Conservation (phyloP, 2,329 filamentous ascomycete species). For the Colletotrichum acutatum region DNA sequence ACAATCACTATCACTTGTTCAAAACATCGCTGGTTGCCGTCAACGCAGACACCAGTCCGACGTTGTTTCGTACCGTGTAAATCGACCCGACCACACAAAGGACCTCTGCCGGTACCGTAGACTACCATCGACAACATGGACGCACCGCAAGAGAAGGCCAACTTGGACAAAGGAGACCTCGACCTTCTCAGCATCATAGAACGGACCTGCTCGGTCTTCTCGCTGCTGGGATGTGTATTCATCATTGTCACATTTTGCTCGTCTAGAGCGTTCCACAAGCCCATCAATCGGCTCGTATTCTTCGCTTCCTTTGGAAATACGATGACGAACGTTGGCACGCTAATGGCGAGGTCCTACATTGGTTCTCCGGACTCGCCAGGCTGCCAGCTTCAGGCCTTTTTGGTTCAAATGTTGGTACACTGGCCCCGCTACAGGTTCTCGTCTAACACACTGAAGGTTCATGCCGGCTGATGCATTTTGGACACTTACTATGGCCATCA, state of each 20-base stretch:
- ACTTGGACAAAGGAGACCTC: slow-evolving; percentile 51
- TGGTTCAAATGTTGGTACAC: slow-evolving; percentile 80
- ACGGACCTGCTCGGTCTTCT: slow-evolving; percentile 76
- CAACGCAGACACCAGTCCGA: neutral
- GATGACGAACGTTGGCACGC: slow-evolving; percentile 78
- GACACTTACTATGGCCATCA: slow-evolving; percentile 85
- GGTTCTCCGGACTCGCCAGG: slow-evolving; percentile 57
- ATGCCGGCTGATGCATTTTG: slow-evolving; percentile 81
- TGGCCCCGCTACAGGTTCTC: slow-evolving; percentile 40
- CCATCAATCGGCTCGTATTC: slow-evolving; percentile 88
- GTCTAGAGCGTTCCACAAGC: slow-evolving; percentile 81
- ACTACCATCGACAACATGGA: neutral
- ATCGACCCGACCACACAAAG: neutral
- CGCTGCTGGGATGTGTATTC: slow-evolving; percentile 75
- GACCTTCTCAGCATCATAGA: slow-evolving; percentile 71
- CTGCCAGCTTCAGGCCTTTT: slow-evolving; percentile 79
- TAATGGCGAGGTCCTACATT: slow-evolving; percentile 75
- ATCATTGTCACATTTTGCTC: slow-evolving; percentile 77
- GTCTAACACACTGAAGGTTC: slow-evolving; percentile 66
- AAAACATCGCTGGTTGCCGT: neutral
- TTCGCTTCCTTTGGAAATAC: slow-evolving; percentile 87
- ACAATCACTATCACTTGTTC: neutral
- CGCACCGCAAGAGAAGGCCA: neutral
- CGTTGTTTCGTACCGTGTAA: neutral
- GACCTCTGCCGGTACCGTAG: neutral